Evolutionary conservation across 441 rosid species (phyloP).

Genomic region (Aleurites moluccanus): DNA sequence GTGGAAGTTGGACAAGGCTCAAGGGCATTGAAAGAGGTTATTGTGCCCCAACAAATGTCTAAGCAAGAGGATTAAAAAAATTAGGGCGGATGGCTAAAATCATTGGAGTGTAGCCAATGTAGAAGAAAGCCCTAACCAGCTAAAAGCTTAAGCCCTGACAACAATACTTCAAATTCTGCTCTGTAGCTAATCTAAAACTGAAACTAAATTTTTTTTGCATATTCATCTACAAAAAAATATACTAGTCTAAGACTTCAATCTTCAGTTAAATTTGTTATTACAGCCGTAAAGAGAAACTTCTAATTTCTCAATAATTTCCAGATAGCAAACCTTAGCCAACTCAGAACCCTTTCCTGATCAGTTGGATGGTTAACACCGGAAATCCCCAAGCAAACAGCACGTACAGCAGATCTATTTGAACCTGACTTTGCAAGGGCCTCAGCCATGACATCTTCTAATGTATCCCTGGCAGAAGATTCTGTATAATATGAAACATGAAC

Average conservation of each 20-base stretch:
- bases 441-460: constrained; percentile 77
- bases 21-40: not conserved
- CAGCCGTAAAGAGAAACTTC: not conserved
- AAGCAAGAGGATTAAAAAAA: not conserved
- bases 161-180: not conserved
- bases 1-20: not conserved
- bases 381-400: constrained; percentile 83
- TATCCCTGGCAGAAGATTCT: constrained; percentile 79
- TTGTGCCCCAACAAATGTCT: not conserved
- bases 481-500: constrained; percentile 26
- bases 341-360: constrained; percentile 70
- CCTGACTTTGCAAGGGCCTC: constrained; percentile 70
- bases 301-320: not conserved
- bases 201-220: not conserved
- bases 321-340: constrained; percentile 72
- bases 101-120: not conserved
- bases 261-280: not conserved
- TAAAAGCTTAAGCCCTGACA: not conserved
- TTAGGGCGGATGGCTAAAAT: not conserved
- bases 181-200: not conserved
- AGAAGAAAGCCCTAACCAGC: not conserved
- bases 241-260: not conserved
- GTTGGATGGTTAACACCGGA: constrained; percentile 96
- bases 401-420: constrained; percentile 61
- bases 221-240: not conserved